Percentiles rank a stretch among this genome's conserved stretches.
These are phyloP conservation scores for Paraleonurus japonicus DNA, from an alignment of 257 asterid genomes.

Conservation along the genomic window DNA sequence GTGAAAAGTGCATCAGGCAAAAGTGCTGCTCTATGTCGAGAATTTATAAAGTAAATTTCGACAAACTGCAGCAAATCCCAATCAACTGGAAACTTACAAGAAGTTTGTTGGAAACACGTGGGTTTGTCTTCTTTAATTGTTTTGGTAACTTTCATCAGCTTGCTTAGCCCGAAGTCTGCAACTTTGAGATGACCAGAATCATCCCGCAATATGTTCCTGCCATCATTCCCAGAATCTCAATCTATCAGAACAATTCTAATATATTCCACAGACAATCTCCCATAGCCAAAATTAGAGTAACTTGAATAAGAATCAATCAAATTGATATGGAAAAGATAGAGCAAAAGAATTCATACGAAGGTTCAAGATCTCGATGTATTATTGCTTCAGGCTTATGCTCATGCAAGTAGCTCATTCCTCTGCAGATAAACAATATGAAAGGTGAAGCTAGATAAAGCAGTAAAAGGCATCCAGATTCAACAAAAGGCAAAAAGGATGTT, in stretches of 20 bases:
- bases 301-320: conserved; percentile 11
- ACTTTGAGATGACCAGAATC: conserved; percentile 93
- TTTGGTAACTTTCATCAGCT: conserved; percentile 59
- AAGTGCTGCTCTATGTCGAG: neutral
- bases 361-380: conserved; percentile 95
- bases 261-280: conserved; percentile 11
- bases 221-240: conserved; percentile 29
- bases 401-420: conserved; percentile 93
- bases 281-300: conserved; percentile 4
- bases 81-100: conserved; percentile 48
- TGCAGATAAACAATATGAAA: conserved; percentile 34
- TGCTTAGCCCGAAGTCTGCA: conserved; percentile 90
- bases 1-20: conserved; percentile 11
- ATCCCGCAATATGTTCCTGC: conserved; percentile 79
- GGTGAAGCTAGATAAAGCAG: conserved; percentile 18
- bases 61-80: conserved; percentile 3
- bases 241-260: conserved; percentile 29
- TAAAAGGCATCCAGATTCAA: neutral
- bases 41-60: neutral
- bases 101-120: conserved; percentile 47
- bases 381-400: conserved; percentile 91
- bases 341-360: conserved; percentile 57
- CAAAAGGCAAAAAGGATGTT: neutral
- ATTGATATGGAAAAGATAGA: conserved; percentile 19
- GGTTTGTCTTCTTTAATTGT: conserved; percentile 64